Conservation (phyloP, 768 basidiomycete species). For the Termitomyces sp. region DNA sequence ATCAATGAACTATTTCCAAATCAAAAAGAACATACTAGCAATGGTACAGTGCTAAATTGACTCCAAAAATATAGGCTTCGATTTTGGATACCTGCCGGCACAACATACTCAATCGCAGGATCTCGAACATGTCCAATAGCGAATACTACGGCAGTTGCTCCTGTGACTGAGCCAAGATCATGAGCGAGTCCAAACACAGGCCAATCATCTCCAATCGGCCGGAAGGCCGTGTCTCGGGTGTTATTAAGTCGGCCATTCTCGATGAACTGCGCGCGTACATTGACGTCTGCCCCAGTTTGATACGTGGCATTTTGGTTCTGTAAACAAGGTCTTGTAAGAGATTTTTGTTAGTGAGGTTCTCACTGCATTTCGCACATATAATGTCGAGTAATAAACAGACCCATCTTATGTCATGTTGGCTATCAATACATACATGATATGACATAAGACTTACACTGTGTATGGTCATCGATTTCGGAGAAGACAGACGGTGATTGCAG, state of each 20-base stretch:
- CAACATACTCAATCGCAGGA: constrained; percentile 42
- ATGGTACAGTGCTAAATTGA: constrained; percentile 27
- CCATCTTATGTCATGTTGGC: constrained; percentile 42
- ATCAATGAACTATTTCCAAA: not conserved
- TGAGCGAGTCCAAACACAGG: constrained; percentile 59
- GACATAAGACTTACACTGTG: constrained; percentile 32
- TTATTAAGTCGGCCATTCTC: constrained; percentile 47
- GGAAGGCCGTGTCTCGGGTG: constrained; percentile 52
- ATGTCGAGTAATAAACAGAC: constrained; percentile 53
- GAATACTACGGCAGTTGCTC: constrained; percentile 30
- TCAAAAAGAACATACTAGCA: constrained; percentile 22
- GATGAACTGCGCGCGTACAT: constrained; percentile 56
- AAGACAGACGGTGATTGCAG: constrained; percentile 37
- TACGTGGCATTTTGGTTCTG: constrained; percentile 44
- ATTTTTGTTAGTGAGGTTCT: not conserved
- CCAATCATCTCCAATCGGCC: constrained; percentile 50
- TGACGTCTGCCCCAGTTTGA: constrained; percentile 50
- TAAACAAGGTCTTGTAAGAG: not conserved
- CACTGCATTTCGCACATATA: constrained; percentile 32
- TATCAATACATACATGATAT: not conserved
- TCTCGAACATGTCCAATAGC: constrained; percentile 45
- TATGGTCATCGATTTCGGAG: constrained; percentile 51
- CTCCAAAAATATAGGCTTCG: constrained; percentile 42
- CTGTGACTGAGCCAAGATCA: constrained; percentile 44
- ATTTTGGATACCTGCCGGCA: constrained; percentile 30